Percentiles rank a stretch among this genome's conserved stretches.
phyloP scores from a whole-genome alignment of 106 monocot species.

The Dendrobium nobile region DNA sequence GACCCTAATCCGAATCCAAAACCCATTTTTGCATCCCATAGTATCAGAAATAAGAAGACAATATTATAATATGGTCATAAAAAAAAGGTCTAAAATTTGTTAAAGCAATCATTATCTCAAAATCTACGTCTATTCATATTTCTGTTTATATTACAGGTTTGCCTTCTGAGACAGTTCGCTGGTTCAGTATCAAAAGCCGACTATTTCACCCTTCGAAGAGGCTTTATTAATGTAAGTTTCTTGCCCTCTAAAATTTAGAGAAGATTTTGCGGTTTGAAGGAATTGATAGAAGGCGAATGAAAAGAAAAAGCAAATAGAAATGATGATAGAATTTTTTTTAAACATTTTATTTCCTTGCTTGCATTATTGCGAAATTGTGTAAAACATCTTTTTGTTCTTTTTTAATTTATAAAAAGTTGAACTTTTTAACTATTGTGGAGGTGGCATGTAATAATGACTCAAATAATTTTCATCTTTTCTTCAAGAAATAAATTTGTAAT shows the following conservation, averaged over 20 bases:
- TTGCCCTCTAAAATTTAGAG: background rate
- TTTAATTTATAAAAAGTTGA: too few relatives aligned
- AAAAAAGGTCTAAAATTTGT: too few relatives aligned
- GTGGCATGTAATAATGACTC: too few relatives aligned
- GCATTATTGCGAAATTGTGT: background rate
- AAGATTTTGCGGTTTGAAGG: background rate
- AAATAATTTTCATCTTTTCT: background rate
- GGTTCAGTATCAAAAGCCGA: slow-evolving; percentile 53
- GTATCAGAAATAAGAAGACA: too few relatives aligned
- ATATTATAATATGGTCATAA: too few relatives aligned
- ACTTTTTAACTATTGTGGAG: too few relatives aligned
- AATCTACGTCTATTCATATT: background rate
- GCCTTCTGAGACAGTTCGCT: slow-evolving; percentile 33
- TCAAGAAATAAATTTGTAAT: background rate
- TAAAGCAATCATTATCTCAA: background rate
- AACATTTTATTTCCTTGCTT: background rate
- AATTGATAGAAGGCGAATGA: too few relatives aligned
- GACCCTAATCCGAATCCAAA: too few relatives aligned
- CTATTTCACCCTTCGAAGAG: slow-evolving; percentile 48
- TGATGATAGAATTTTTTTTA: background rate
- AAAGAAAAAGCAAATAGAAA: too few relatives aligned
- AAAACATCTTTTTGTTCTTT: too few relatives aligned
- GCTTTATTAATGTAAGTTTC: slow-evolving; percentile 41
- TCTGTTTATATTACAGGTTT: slow-evolving; percentile 25
- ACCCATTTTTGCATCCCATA: too few relatives aligned